Conservation (phyloP, 2,329 filamentous ascomycete genomes). For the Cordyceps javanica region DNA sequence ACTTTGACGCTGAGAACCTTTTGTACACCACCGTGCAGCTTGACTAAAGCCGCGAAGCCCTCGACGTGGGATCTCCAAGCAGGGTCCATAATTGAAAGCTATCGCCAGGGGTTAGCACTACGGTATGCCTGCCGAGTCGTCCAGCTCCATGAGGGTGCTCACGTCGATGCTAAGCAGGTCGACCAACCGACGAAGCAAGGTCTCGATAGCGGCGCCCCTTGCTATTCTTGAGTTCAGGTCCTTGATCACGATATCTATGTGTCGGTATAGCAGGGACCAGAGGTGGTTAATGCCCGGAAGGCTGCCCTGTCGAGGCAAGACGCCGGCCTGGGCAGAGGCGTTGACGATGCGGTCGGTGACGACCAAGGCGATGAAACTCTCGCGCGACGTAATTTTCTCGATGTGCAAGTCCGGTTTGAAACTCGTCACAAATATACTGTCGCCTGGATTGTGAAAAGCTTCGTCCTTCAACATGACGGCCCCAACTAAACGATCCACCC, state of each 20-base stretch:
- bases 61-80: constrained; percentile 7
- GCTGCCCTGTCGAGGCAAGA: constrained; percentile 1
- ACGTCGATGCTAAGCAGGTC: constrained; percentile 8
- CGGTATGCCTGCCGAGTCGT: not conserved
- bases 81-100: constrained; percentile 9
- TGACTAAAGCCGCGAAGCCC: constrained; percentile 7
- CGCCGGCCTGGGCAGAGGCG: not conserved
- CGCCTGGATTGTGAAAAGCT: constrained; percentile 1
- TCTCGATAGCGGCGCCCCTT: not conserved
- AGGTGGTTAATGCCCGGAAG: constrained; percentile 6
- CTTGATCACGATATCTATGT: constrained; percentile 2
- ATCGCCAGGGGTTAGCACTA: not conserved
- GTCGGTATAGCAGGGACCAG: constrained; percentile 7
- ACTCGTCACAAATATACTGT: not conserved
- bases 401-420: not conserved
- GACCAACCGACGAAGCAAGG: not conserved
- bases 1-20: not conserved
- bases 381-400: not conserved
- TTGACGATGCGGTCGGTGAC: constrained; percentile 11
- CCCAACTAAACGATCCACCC: not conserved
- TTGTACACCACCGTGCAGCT: constrained; percentile 9
- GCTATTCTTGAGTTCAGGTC: constrained; percentile 9
- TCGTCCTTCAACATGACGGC: constrained; percentile 10
- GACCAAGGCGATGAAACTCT: constrained; percentile 4
- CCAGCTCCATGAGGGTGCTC: not conserved